Evolutionary conservation across 306 rosid genomes (phyloP).

Genomic region (Senna tora): DNA sequence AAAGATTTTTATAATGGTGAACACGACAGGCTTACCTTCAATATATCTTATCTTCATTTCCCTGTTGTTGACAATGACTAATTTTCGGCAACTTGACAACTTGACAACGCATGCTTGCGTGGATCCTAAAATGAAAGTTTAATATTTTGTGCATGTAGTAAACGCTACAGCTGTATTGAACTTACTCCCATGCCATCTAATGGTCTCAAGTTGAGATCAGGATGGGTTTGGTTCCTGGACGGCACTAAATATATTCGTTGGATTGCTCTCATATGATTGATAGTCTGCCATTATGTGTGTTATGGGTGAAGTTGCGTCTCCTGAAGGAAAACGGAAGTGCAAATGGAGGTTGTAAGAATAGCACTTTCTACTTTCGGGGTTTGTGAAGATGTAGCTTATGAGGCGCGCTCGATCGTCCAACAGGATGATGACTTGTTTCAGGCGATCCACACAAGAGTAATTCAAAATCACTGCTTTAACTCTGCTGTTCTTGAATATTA

Average conservation of each 20-base stretch:
- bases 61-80: neutral
- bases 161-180: constrained; percentile 41
- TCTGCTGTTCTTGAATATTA: neutral
- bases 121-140: constrained; percentile 47
- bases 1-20: neutral
- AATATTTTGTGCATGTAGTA: constrained; percentile 20
- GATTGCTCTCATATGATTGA: neutral
- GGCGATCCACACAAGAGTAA: neutral
- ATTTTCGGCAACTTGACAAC: neutral
- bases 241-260: neutral
- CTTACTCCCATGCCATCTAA: neutral
- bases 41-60: constrained; percentile 37
- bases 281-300: neutral
- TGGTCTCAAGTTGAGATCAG: constrained; percentile 14
- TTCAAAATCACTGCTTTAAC: neutral
- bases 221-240: constrained; percentile 9
- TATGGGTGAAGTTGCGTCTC: neutral
- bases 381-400: neutral
- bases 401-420: neutral
- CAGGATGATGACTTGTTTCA: neutral
- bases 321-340: neutral
- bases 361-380: neutral
- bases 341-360: neutral
- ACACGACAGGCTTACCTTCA: neutral
- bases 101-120: constrained; percentile 53